Base-by-base conservation (phyloP, 2,329 filamentous ascomycete genomes). In the Aureobasidium sp. region DNA sequence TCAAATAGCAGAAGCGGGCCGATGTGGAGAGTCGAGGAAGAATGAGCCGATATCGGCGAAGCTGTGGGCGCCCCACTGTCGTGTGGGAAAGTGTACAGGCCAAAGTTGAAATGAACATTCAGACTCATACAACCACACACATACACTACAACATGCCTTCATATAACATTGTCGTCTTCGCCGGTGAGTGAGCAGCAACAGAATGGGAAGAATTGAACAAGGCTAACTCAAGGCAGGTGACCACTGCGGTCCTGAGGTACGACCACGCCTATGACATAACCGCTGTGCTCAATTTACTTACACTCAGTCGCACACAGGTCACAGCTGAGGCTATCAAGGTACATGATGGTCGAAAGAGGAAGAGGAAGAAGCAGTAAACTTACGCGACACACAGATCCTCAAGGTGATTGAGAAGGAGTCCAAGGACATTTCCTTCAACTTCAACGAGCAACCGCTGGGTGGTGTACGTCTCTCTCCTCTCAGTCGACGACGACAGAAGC, bases 401-500 rank as follows among this genome's bases (percentile, higher is more conserved):
- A 88, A 87, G 73, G 82, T 88, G 5, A 79, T 97, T 63, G 89
- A 96, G 78, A 82, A 86, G 69, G 78, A 80, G 68, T 86, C 85
- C 72, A 82, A 86, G 61, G 83, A 86, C 67, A 82, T 88, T 73
- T 87, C 87, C 70, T 96, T 97, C 79, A 91, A 94, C 74, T 88
- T 97, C 69, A 84, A 96, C 73, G 85, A 96, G 61, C 91, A 97
- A 73, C 82, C 95, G 62, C 84, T 99, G 62, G 92, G 94, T 70
- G 93, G 94, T 71, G 93, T 96, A 84, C 57, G 57, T 50, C 47
- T 37, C 32, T 21, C 29, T 16, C 3, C 4, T 9, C 50, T 44
- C 67, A 49, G 67, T 63, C 44, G 21, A 13, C 16, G 9, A 21
- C 14, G 30, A 50, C 32, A 45, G 21, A 3, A 36, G 30, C 53